A percentile compares a stretch with the other conserved stretches of the same genome.
These are phyloP conservation scores for Aspergillus versicolor DNA, from an alignment of 2,329 filamentous ascomycete species.

Conservation along the genomic window DNA sequence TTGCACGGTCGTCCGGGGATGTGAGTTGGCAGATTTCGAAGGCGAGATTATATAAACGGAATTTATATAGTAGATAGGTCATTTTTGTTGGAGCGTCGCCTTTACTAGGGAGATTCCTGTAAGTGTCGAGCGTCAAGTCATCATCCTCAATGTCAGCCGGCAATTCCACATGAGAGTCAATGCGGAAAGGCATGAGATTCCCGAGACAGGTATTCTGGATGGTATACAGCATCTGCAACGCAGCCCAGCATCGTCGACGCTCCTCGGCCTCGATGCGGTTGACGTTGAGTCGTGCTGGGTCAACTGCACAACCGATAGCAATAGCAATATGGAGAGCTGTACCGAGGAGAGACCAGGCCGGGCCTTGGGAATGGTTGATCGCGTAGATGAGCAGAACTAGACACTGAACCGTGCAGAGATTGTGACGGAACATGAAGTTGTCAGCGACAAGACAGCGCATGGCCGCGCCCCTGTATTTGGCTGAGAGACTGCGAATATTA, in stretches of 20 bases:
- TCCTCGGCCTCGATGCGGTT: conserved; percentile 25
- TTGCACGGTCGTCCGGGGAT: conserved; percentile 8
- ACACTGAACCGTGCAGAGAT: conserved; percentile 28
- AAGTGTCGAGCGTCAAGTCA: conserved; percentile 5
- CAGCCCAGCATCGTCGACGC: conserved; percentile 30
- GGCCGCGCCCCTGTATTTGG: conserved; percentile 25
- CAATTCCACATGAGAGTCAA: conserved; percentile 20
- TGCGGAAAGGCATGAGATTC: conserved; percentile 22
- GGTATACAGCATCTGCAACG: conserved; percentile 33
- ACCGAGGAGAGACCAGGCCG: conserved; percentile 31
- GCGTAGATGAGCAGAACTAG: conserved; percentile 33
- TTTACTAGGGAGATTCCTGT: background rate
- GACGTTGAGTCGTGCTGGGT: conserved; percentile 26
- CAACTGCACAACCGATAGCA: conserved; percentile 32
- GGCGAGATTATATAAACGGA: conserved; percentile 27
- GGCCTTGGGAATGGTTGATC: conserved; percentile 28
- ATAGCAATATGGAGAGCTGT: conserved; percentile 29
- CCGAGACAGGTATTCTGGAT: conserved; percentile 32
- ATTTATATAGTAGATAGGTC: conserved; percentile 31
- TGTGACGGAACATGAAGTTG: conserved; percentile 29
- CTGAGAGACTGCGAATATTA: conserved; percentile 23
- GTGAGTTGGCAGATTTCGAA: conserved; percentile 22
- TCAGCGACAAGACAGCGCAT: conserved; percentile 34
- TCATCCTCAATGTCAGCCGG: conserved; percentile 23
- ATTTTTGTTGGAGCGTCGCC: conserved; percentile 25